These are phyloP conservation scores for Viola pubescens DNA, from an alignment of 441 rosid species.

Conservation along the genomic window DNA sequence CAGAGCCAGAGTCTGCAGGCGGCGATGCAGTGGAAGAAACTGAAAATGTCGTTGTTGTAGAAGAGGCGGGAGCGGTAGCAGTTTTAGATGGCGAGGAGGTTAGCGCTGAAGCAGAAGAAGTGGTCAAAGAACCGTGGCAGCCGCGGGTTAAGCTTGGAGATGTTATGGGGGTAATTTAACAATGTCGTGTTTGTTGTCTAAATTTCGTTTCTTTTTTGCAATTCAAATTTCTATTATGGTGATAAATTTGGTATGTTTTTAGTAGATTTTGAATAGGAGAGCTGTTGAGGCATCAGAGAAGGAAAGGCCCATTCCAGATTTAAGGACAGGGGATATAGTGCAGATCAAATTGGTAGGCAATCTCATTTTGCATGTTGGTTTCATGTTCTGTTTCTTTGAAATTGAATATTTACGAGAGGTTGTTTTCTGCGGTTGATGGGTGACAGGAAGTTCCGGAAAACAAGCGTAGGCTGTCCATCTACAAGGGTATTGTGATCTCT, in stretches of 20 bases:
- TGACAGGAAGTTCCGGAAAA: constrained; percentile 74
- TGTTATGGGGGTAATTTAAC: constrained; percentile 59
- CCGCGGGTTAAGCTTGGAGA: constrained; percentile 68
- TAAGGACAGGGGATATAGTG: constrained; percentile 71
- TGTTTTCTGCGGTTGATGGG: constrained; percentile 13
- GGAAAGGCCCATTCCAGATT: constrained; percentile 60
- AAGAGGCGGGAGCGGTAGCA: constrained; percentile 14
- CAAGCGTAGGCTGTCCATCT: constrained; percentile 63
- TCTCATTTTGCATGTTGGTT: constrained; percentile 6
- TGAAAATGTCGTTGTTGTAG: constrained; percentile 22
- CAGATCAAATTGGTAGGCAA: constrained; percentile 59
- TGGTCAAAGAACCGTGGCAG: constrained; percentile 33
- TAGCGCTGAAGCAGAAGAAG: constrained; percentile 21
- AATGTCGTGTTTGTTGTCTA: not conserved
- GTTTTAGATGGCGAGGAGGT: constrained; percentile 16
- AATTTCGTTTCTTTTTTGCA: not conserved
- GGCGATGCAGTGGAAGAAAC: constrained; percentile 33
- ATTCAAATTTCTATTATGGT: not conserved
- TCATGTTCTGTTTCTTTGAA: not conserved
- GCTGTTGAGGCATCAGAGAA: constrained; percentile 59
- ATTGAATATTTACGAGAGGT: not conserved
- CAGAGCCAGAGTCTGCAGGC: constrained; percentile 38
- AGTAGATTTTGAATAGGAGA: constrained; percentile 64
- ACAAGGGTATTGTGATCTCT: constrained; percentile 79
- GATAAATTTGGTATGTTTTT: constrained; percentile 4